A percentile compares a stretch with the other conserved stretches of the same genome.
phyloP scores from a whole-genome alignment of 169 alveolate genomes.

The Cryptosporidium ubiquitum region DNA sequence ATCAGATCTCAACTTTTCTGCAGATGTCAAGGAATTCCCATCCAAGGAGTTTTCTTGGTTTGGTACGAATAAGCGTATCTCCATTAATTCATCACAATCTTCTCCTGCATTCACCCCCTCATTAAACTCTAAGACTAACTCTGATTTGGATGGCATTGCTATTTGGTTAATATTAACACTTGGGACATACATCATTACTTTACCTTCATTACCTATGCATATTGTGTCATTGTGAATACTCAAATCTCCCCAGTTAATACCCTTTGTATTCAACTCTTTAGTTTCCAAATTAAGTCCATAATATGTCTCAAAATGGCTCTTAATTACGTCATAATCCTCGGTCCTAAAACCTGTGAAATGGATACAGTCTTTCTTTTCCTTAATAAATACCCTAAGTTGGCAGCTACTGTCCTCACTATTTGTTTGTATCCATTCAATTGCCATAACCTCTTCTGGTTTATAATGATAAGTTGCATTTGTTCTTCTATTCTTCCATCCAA shows the following conservation, averaged over 20 bases:
- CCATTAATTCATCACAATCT: conserved; percentile 54
- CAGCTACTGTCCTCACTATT: conserved; percentile 77
- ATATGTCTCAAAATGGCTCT: conserved; percentile 86
- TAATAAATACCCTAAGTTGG: conserved; percentile 82
- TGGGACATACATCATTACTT: conserved; percentile 61
- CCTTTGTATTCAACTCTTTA: conserved; percentile 82
- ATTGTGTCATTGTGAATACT: conserved; percentile 76
- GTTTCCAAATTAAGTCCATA: conserved; percentile 79
- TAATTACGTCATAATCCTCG: conserved; percentile 79
- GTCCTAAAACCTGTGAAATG: conserved; percentile 68
- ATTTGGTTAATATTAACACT: conserved; percentile 40
- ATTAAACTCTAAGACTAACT: conserved; percentile 56
- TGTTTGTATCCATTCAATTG: conserved; percentile 83
- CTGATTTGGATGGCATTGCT: conserved; percentile 74
- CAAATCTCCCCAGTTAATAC: conserved; percentile 93
- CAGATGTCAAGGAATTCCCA: conserved; percentile 24
- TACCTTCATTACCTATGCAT: conserved; percentile 49
- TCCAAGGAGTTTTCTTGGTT: conserved; percentile 27
- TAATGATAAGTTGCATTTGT: conserved; percentile 90
- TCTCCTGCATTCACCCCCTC: conserved; percentile 51
- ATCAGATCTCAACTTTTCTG: conserved; percentile 40
- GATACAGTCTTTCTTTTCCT: conserved; percentile 79
- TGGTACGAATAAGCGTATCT: conserved; percentile 64
- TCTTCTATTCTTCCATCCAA: conserved; percentile 91
- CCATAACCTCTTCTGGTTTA: conserved; percentile 84